Evolutionary conservation across 768 basidiomycete genomes (phyloP).

Genomic region (Flagelloscypha sp.): DNA sequence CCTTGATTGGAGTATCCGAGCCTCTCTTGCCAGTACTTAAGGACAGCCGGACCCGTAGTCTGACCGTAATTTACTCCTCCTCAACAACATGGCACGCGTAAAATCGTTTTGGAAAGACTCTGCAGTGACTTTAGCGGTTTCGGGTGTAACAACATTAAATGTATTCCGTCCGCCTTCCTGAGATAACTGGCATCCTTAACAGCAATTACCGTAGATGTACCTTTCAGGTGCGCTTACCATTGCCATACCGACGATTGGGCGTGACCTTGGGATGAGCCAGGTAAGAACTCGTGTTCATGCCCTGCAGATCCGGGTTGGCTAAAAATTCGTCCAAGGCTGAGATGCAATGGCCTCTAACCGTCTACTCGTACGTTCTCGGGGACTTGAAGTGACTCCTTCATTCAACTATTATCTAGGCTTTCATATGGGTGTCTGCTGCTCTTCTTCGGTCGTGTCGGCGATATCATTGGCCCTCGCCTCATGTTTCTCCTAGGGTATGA

Average conservation of each 20-base stretch:
- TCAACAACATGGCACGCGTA: no score
- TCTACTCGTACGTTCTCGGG: slow-evolving; percentile 10
- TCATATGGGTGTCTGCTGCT: slow-evolving; percentile 14
- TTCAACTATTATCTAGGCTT: slow-evolving; percentile 4
- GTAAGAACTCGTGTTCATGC: not conserved
- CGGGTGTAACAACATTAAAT: slow-evolving; percentile 13
- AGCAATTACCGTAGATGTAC: slow-evolving; percentile 9
- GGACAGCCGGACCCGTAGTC: no score
- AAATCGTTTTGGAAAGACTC: slow-evolving; percentile 6
- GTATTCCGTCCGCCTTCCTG: slow-evolving; percentile 7
- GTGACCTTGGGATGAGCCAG: slow-evolving; percentile 12
- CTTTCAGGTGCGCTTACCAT: slow-evolving; percentile 14
- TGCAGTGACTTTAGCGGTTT: slow-evolving; percentile 8
- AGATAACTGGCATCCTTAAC: not conserved
- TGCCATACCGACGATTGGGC: slow-evolving; percentile 15
- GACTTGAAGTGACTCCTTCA: not conserved
- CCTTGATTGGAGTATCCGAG: no score
- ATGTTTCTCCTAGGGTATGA: slow-evolving; percentile 22
- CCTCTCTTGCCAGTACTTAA: no score
- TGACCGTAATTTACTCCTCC: no score
- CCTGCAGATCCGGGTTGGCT: not conserved
- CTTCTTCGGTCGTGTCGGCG: slow-evolving; percentile 14
- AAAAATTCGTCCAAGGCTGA: slow-evolving; percentile 6
- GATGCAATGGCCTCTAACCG: slow-evolving; percentile 16
- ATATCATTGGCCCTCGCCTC: slow-evolving; percentile 14